Conservation (phyloP, 1,284 basidiomycete genomes). For the Pseudozyma tsukubaensis region DNA sequence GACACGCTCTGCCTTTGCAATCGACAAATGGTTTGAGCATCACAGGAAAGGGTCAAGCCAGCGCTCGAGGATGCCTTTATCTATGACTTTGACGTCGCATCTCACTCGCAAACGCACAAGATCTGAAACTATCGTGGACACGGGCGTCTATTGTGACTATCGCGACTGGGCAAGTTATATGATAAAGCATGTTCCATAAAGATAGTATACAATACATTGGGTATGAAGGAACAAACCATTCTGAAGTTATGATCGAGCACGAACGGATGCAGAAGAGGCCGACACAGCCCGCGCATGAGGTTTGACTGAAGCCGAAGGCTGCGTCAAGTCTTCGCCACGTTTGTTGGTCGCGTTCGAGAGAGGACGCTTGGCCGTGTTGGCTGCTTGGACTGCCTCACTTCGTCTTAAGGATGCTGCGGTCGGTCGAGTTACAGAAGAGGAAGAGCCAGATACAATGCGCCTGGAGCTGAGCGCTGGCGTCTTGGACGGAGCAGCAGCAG, state of each 20-base stretch:
- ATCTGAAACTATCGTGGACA: not conserved
- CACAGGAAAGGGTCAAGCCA: constrained; percentile 36
- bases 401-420: constrained; percentile 31
- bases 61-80: constrained; percentile 40
- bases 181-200: not conserved
- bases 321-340: constrained; percentile 6
- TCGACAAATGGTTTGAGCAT: not conserved
- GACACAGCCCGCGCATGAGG: constrained; percentile 3
- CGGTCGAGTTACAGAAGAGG: constrained; percentile 32
- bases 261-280: constrained; percentile 10
- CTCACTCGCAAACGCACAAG: not conserved
- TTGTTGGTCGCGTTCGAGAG: constrained; percentile 36
- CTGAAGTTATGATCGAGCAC: constrained; percentile 16
- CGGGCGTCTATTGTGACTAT: too few species aligned
- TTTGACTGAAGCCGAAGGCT: not conserved
- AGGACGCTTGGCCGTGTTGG: constrained; percentile 20
- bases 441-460: constrained; percentile 25
- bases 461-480: constrained; percentile 25
- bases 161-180: not conserved
- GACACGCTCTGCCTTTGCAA: not conserved
- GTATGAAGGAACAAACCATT: not conserved
- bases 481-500: constrained; percentile 9
- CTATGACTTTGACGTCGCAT: constrained; percentile 45
- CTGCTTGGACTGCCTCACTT: constrained; percentile 17
- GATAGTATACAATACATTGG: constrained; percentile 1